These are phyloP conservation scores for Hexamita inflata DNA, from an alignment of 208 protist genomes.

Conservation along the genomic window DNA sequence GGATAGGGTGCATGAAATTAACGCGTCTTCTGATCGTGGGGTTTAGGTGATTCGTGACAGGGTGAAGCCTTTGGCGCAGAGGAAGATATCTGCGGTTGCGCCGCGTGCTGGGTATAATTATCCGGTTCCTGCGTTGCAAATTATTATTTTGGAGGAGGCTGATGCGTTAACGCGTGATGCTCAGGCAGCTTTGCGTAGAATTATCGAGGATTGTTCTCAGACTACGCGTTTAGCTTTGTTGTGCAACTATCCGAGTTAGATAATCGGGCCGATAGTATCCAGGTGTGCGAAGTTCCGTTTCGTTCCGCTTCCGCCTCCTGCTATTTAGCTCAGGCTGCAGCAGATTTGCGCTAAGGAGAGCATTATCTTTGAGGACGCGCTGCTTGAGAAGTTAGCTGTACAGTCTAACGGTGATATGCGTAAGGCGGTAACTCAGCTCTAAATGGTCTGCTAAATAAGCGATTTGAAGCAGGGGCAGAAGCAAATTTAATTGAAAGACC, in stretches of 20 bases:
- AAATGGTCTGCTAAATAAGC: neutral
- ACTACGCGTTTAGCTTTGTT: neutral
- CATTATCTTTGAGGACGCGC: neutral
- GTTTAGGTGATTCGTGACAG: neutral
- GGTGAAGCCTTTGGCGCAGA: neutral
- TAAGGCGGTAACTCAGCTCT: neutral
- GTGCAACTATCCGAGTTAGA: neutral
- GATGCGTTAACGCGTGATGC: constrained; percentile 3
- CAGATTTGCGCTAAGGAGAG: neutral
- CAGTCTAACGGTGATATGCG: neutral
- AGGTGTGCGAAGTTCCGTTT: neutral
- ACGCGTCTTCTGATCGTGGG: neutral
- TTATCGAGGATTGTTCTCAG: neutral
- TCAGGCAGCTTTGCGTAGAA: constrained; percentile 7
- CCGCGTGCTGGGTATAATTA: no score
- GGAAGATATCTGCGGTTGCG: neutral
- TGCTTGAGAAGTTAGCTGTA: neutral
- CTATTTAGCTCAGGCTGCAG: neutral
- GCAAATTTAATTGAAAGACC: neutral
- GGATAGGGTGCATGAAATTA: neutral
- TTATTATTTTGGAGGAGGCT: constrained; percentile 7
- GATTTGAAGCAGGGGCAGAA: neutral
- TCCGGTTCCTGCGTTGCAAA: neutral
- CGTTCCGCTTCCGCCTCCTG: neutral
- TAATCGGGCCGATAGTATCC: neutral